Base-by-base conservation (phyloP, 345 rosid species). In the Murraya paniculata region DNA sequence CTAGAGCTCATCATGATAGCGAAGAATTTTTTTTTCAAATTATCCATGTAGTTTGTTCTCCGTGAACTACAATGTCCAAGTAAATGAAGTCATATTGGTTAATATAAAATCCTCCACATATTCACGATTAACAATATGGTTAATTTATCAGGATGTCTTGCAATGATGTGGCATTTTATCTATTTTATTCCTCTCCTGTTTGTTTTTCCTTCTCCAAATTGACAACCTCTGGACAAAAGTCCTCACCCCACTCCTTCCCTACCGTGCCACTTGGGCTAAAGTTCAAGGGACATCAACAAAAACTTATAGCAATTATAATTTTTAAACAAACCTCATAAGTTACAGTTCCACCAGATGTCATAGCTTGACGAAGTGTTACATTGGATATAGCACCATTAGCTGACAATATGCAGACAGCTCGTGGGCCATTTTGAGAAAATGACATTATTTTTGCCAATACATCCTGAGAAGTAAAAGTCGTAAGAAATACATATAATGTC, bases 381-480 rank as follows among this genome's bases (percentile, higher is more conserved):
- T 87, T 87, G 38, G 86, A 87, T 81, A 87, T 81, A 66, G 88
- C 79, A 72, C 90, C 90, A 68, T 64, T 85, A 41, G 86, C 90
- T 14, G 90, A 83, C 77, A 87, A 66, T 68, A 87, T 80, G 69
- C 88, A 85, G 36, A 87, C 75, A 36, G 86, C 83, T 59, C 86
- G 81, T 13, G 86, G 76, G 16, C 85, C 88, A 72, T 81, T 82
- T 76, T 83, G 87, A 73, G 86, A 79, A 80, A 85, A 80, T 24
- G 85, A 77, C 85, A 83, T 77, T 66, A 87, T 76, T 79, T 81
- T 81, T 8, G 90, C 75, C 18, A 82, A 75, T 13, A 87, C 74
- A 55, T 87, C 90, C 90, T 87, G 81, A 18, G 74, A 66, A 71
- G 33, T 35, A 68, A 30, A 10, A 60, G 30, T 5, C 36, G 53